These are phyloP conservation scores for Herpetospermum pedunculosum DNA, from an alignment of 306 rosid genomes.

Conservation along the genomic window DNA sequence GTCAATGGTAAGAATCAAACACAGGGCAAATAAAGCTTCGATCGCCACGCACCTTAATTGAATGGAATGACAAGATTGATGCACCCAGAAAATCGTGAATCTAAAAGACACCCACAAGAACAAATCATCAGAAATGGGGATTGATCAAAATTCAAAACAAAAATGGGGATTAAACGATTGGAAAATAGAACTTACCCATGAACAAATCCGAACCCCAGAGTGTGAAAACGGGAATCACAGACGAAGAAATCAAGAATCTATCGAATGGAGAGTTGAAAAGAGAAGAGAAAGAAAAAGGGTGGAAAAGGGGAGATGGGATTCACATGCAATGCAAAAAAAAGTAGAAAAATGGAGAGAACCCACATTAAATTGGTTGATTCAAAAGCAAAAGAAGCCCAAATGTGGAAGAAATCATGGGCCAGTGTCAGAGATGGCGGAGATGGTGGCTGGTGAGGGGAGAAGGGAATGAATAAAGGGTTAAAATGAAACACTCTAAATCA, in stretches of 20 bases:
- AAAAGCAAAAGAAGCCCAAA: not conserved
- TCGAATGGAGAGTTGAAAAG: not conserved
- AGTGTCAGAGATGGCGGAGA: too few species aligned
- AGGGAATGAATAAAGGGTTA: too few species aligned
- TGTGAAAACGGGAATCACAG: not conserved
- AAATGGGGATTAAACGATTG: not conserved
- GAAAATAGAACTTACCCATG: not conserved
- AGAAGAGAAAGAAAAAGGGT: not conserved
- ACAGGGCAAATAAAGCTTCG: not conserved
- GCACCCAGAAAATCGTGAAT: not conserved
- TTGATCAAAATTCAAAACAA: not conserved
- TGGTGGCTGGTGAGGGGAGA: too few species aligned
- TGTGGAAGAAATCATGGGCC: not conserved
- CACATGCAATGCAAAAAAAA: conserved; percentile 9
- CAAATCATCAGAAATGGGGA: not conserved
- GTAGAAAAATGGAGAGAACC: not conserved
- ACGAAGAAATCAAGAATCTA: not conserved
- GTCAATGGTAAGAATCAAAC: not conserved
- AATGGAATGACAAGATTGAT: not conserved
- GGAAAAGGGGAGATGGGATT: not conserved
- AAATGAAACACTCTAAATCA: not conserved
- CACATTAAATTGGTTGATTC: not conserved
- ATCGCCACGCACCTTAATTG: not conserved
- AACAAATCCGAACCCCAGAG: not conserved
- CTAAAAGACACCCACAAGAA: not conserved